Evolutionary conservation across 2,329 filamentous ascomycete genomes (phyloP).

Genomic region (Parastagonospora nodorum): DNA sequence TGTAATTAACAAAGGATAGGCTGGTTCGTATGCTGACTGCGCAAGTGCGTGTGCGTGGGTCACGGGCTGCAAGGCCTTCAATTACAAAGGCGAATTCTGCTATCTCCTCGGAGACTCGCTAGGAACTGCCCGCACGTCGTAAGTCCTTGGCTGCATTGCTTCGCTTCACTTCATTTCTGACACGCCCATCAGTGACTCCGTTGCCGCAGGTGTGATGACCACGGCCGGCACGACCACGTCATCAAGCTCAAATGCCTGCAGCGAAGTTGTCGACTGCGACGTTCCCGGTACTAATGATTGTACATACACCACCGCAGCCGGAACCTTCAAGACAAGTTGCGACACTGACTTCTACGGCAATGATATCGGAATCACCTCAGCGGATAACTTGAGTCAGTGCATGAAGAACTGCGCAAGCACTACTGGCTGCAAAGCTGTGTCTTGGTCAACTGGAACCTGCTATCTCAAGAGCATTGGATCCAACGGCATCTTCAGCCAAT

Average conservation of each 20-base stretch:
- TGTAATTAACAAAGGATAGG: background rate
- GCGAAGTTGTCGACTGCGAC: background rate
- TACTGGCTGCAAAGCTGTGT: conserved; percentile 1
- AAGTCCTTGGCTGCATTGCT: background rate
- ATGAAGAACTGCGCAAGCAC: conserved; percentile 1
- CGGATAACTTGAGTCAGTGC: conserved; percentile 2
- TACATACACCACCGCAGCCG: conserved; percentile 1
- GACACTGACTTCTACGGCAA: conserved; percentile 15
- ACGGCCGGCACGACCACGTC: conserved; percentile 3
- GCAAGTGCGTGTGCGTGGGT: conserved; percentile 11
- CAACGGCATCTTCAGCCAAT: conserved; percentile 2
- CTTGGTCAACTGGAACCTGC: conserved; percentile 8
- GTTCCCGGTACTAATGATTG: conserved; percentile 8
- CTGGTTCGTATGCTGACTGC: conserved; percentile 10
- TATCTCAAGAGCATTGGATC: conserved; percentile 9
- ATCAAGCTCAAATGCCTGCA: conserved; percentile 3
- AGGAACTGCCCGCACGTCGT: conserved; percentile 5
- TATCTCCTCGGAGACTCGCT: conserved; percentile 13
- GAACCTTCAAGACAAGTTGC: conserved; percentile 7
- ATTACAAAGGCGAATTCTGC: conserved; percentile 13
- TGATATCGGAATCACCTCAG: conserved; percentile 2
- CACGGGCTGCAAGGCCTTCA: conserved; percentile 9
- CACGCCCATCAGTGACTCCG: no score
- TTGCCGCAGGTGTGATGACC: background rate
- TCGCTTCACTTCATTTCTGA: background rate